Evolutionary conservation across 345 rosid genomes (phyloP).

Genomic region (Hevea brasiliensis): DNA sequence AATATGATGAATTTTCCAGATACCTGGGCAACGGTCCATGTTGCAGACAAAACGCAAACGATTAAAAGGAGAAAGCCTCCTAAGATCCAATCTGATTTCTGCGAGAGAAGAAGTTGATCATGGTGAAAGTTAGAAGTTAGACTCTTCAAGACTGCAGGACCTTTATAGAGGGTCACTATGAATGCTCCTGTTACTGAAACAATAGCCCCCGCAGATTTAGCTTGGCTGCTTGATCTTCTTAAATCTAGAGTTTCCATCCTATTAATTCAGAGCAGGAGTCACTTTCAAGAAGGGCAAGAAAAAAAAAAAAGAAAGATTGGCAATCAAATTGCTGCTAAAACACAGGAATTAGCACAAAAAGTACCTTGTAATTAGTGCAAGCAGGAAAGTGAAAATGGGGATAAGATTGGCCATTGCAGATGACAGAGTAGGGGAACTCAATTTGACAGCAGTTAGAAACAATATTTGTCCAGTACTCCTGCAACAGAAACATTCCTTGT

Average conservation of each 20-base stretch:
- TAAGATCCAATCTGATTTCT: slow-evolving; percentile 41
- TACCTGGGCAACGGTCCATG: slow-evolving; percentile 46
- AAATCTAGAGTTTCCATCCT: slow-evolving; percentile 44
- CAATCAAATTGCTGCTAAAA: background rate
- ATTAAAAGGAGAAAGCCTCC: slow-evolving; percentile 43
- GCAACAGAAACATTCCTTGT: slow-evolving; percentile 3
- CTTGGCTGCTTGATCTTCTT: slow-evolving; percentile 39
- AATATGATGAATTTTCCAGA: background rate
- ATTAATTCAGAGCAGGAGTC: background rate
- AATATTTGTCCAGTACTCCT: slow-evolving; percentile 42
- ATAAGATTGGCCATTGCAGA: slow-evolving; percentile 39
- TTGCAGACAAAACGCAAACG: slow-evolving; percentile 26
- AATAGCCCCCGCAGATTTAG: slow-evolving; percentile 40
- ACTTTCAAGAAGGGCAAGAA: background rate
- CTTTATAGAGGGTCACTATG: slow-evolving; percentile 38
- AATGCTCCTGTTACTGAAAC: slow-evolving; percentile 45
- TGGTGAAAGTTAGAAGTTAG: slow-evolving; percentile 6
- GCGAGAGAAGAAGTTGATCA: slow-evolving; percentile 18
- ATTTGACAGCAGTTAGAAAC: slow-evolving; percentile 22
- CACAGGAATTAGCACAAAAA: background rate
- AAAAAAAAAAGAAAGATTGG: too few species aligned
- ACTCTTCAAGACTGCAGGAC: slow-evolving; percentile 30
- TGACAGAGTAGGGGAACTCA: slow-evolving; percentile 41
- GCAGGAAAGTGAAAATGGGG: slow-evolving; percentile 42
- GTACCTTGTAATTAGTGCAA: slow-evolving; percentile 39